Percentiles rank a stretch among this genome's conserved stretches.
phyloP scores from a whole-genome alignment of 805 yeast species.

The Kazachstania psychrophila region DNA sequence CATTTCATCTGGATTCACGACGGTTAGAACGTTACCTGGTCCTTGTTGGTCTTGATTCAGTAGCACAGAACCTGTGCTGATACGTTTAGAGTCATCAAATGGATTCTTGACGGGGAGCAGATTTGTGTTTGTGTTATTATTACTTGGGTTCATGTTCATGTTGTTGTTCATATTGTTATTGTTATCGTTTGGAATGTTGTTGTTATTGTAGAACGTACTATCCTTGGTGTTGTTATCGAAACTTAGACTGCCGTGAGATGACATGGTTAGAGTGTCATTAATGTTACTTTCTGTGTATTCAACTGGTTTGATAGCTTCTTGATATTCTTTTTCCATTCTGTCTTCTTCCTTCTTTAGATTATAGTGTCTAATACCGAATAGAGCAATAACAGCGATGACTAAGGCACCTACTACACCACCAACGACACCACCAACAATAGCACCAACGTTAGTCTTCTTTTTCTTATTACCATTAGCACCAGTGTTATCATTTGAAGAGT shows the following conservation, averaged over 20 bases:
- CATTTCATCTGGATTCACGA: constrained; percentile 74
- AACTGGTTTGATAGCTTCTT: constrained; percentile 45
- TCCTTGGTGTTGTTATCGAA: constrained; percentile 4
- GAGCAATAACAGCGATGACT: constrained; percentile 32
- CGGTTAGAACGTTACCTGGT: constrained; percentile 58
- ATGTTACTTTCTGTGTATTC: constrained; percentile 15
- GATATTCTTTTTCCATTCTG: constrained; percentile 48
- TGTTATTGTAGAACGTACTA: constrained; percentile 2
- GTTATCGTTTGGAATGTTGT: neutral
- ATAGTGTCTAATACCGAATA: constrained; percentile 33
- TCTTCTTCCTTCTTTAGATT: constrained; percentile 35
- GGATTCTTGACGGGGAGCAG: too few relatives aligned
- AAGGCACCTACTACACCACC: constrained; percentile 46
- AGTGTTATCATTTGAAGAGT: constrained; percentile 3
- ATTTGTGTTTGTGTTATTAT: constrained; percentile 20
- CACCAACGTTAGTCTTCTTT: constrained; percentile 35
- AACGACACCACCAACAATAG: constrained; percentile 55
- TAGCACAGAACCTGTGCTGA: constrained; percentile 78
- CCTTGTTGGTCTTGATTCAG: constrained; percentile 73
- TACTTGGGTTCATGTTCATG: neutral
- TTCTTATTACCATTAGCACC: constrained; percentile 4
- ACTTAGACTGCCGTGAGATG: constrained; percentile 7
- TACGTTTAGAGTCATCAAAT: constrained; percentile 69
- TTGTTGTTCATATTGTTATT: neutral
- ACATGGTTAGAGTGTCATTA: constrained; percentile 3